Evolutionary conservation across 2,329 filamentous ascomycete genomes (phyloP).

Genomic region (Arthrobotrys megalospora): DNA sequence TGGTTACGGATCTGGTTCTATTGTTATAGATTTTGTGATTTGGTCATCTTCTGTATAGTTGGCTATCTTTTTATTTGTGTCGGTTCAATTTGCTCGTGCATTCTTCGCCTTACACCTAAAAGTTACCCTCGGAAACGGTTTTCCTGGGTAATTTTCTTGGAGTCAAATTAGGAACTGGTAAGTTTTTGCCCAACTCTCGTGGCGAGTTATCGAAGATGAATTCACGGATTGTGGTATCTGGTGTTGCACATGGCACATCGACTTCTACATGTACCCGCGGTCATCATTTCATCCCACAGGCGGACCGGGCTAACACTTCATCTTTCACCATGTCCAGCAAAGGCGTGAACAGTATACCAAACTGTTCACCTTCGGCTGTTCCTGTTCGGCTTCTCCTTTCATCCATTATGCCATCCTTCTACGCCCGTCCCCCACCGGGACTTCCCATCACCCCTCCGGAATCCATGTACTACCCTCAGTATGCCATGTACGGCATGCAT

Average conservation of each 20-base stretch:
- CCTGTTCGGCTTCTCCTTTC: constrained; percentile 62
- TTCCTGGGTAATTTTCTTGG: constrained; percentile 44
- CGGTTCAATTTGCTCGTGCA: constrained; percentile 25
- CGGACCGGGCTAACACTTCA: constrained; percentile 46
- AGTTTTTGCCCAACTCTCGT: constrained; percentile 45
- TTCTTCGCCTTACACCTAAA: constrained; percentile 16
- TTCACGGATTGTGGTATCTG: constrained; percentile 24
- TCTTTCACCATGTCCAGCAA: constrained; percentile 53
- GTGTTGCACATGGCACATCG: constrained; percentile 8
- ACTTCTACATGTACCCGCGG: constrained; percentile 1
- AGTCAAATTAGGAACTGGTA: constrained; percentile 61
- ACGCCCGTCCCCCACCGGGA: constrained; percentile 58
- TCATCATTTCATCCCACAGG: constrained; percentile 16
- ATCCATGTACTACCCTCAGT: constrained; percentile 59
- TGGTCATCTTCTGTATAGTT: constrained; percentile 33
- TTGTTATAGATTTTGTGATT: constrained; percentile 50
- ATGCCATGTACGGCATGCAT: constrained; percentile 59
- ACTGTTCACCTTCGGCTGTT: constrained; percentile 62
- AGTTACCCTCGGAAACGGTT: constrained; percentile 45
- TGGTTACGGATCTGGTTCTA: constrained; percentile 50
- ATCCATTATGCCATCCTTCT: constrained; percentile 61
- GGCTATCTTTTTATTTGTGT: constrained; percentile 29
- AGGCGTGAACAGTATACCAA: constrained; percentile 57
- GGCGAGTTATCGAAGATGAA: constrained; percentile 32
- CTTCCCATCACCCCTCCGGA: constrained; percentile 58